A percentile compares a stretch with the other conserved stretches of the same genome.
phyloP scores from a whole-genome alignment of 1,139 yeast species.

The Kluyveromyces marxianus region DNA sequence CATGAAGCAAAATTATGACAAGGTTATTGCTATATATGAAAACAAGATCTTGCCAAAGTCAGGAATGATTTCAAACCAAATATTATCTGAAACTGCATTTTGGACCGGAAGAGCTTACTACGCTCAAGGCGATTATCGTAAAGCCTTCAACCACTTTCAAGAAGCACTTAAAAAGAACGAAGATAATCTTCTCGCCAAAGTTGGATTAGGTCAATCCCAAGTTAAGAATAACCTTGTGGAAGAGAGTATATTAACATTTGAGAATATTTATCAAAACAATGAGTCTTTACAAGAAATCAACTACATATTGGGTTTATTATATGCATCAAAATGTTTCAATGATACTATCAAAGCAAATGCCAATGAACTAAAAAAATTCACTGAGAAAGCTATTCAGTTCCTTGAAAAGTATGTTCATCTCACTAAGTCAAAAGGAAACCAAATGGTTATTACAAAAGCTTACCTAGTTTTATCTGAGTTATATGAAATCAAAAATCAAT shows the following conservation, averaged over 20 bases:
- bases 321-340: conserved; percentile 41
- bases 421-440: conserved; percentile 47
- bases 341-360: conserved; percentile 15
- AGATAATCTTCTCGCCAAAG: conserved; percentile 55
- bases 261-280: conserved; percentile 57
- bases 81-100: conserved; percentile 70
- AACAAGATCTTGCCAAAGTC: conserved; percentile 36
- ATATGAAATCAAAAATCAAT: conserved; percentile 52
- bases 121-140: conserved; percentile 48
- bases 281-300: conserved; percentile 70
- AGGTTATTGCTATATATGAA: conserved; percentile 51
- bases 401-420: conserved; percentile 68
- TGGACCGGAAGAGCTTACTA: conserved; percentile 83
- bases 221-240: conserved; percentile 64
- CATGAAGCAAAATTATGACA: conserved; percentile 50
- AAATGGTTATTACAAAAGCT: conserved; percentile 63
- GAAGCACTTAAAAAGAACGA: conserved; percentile 61
- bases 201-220: conserved; percentile 86
- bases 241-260: conserved; percentile 83
- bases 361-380: conserved; percentile 17
- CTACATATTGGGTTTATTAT: conserved; percentile 68
- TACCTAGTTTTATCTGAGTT: conserved; percentile 58
- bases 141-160: conserved; percentile 66
- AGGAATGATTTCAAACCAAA: conserved; percentile 25
- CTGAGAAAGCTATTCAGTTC: conserved; percentile 50